Percentiles rank a stretch among this genome's conserved stretches.
Evolutionary conservation across 768 basidiomycete genomes (phyloP).

Genomic region (Candolleomyces efflorescens): DNA sequence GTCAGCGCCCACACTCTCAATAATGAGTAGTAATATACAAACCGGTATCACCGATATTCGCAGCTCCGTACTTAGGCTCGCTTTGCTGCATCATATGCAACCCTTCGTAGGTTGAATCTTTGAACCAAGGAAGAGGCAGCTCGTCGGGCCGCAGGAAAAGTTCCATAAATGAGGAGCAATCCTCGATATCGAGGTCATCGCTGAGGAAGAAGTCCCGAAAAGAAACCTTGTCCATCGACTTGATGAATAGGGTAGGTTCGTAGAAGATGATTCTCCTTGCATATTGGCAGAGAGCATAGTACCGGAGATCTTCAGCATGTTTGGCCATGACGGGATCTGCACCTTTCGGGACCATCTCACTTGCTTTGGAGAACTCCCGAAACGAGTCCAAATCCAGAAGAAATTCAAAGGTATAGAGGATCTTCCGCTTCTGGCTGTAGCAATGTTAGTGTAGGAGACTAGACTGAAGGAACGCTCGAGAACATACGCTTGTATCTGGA

Average conservation of each 20-base stretch:
- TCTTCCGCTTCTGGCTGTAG: no score
- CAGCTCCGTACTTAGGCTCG: neutral
- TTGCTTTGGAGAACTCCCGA: no score
- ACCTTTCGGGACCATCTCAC: neutral
- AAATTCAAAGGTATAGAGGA: no score
- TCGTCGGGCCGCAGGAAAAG: slow-evolving; percentile 5
- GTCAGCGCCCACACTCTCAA: neutral
- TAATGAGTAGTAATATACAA: neutral
- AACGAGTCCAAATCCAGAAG: no score
- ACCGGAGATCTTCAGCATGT: neutral
- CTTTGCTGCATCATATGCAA: neutral
- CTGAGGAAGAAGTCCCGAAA: slow-evolving; percentile 27
- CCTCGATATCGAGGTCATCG: slow-evolving; percentile 24
- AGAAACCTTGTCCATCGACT: slow-evolving; percentile 25
- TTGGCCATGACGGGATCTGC: neutral
- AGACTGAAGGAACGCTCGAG: no score
- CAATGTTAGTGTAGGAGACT: no score
- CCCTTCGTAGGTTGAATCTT: slow-evolving; percentile 22
- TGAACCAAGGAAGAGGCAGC: slow-evolving; percentile 21
- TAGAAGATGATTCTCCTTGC: slow-evolving; percentile 25
- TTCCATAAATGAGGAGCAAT: slow-evolving; percentile 4
- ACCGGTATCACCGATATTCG: slow-evolving; percentile 4
- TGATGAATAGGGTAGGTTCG: slow-evolving; percentile 21
- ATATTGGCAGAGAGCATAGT: slow-evolving; percentile 16
- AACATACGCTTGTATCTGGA: no score